These are phyloP conservation scores for Leccinum imitatum DNA, from an alignment of 768 basidiomycete species.

Conservation along the genomic window DNA sequence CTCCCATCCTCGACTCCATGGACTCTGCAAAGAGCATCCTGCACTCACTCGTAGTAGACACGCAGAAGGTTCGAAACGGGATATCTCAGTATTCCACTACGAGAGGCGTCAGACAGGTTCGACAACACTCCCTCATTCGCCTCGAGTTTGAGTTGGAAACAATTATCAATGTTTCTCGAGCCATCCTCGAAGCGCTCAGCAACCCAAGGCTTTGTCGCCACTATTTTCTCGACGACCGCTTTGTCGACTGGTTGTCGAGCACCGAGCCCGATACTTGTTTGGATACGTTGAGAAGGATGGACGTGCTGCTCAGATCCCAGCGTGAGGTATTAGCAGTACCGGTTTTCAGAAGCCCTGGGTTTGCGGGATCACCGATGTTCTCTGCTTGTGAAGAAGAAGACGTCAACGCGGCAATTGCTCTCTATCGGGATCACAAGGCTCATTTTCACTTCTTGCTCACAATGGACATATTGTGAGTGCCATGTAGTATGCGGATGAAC, in stretches of 20 bases:
- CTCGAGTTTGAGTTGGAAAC: constrained; percentile 7
- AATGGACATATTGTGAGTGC: constrained; percentile 13
- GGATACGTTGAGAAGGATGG: constrained; percentile 1
- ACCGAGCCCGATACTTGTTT: constrained; percentile 8
- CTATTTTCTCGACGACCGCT: constrained; percentile 6
- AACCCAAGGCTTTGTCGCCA: background rate
- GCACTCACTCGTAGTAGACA: background rate
- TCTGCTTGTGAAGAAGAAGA: background rate
- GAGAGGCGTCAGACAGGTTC: constrained; percentile 2
- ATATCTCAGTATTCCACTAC: background rate
- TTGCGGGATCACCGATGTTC: background rate
- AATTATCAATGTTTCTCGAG: constrained; percentile 5
- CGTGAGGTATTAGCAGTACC: background rate
- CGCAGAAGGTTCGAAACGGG: background rate
- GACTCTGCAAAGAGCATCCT: constrained; percentile 7
- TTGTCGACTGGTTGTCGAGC: constrained; percentile 8
- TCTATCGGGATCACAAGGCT: constrained; percentile 2
- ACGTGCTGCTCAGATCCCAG: background rate
- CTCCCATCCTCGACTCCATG: background rate
- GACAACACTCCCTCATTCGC: constrained; percentile 7
- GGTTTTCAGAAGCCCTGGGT: background rate
- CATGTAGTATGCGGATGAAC: background rate
- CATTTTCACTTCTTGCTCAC: constrained; percentile 14
- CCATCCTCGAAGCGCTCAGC: constrained; percentile 4
- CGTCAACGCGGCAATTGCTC: background rate